Evolutionary conservation across 441 rosid species (phyloP).

Genomic region (Eutrema salsugineum): DNA sequence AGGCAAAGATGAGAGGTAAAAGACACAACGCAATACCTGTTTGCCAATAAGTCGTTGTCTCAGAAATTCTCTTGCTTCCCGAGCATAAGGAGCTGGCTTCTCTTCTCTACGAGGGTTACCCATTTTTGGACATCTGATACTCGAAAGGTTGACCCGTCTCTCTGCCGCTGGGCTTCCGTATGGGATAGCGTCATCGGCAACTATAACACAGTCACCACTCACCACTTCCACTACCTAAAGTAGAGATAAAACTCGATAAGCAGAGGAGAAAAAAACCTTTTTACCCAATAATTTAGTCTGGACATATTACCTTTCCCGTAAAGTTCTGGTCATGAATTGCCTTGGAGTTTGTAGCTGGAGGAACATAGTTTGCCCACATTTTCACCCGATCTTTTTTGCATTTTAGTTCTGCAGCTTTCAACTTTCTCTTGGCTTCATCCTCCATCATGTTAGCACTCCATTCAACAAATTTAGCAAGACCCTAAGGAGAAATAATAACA

Average conservation of each 20-base stretch:
- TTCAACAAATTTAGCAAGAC: slow-evolving; percentile 87
- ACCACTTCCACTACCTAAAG: slow-evolving; percentile 85
- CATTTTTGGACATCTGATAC: slow-evolving; percentile 82
- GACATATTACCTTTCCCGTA: slow-evolving; percentile 61
- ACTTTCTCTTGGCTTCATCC: slow-evolving; percentile 65
- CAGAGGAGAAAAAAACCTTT: neutral
- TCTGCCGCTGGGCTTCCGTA: slow-evolving; percentile 80
- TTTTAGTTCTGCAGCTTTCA: slow-evolving; percentile 80
- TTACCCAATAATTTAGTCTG: neutral
- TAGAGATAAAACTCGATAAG: neutral
- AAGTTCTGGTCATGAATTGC: slow-evolving; percentile 86
- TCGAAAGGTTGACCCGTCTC: slow-evolving; percentile 80
- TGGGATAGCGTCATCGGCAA: slow-evolving; percentile 86
- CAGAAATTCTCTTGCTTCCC: slow-evolving; percentile 75
- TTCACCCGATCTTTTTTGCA: slow-evolving; percentile 70
- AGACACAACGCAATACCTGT: slow-evolving; percentile 42
- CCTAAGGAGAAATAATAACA: slow-evolving; percentile 37
- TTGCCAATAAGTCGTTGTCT: slow-evolving; percentile 72
- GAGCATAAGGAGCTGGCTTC: slow-evolving; percentile 79
- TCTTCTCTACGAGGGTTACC: slow-evolving; percentile 82
- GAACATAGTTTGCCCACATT: slow-evolving; percentile 77
- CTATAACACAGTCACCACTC: slow-evolving; percentile 82
- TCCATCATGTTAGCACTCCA: slow-evolving; percentile 98
- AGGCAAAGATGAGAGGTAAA: neutral
- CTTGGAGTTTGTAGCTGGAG: slow-evolving; percentile 74